Evolutionary conservation across 352 stramenopile genomes (phyloP).

Genomic region (Globisporangium rhizosaccharum): DNA sequence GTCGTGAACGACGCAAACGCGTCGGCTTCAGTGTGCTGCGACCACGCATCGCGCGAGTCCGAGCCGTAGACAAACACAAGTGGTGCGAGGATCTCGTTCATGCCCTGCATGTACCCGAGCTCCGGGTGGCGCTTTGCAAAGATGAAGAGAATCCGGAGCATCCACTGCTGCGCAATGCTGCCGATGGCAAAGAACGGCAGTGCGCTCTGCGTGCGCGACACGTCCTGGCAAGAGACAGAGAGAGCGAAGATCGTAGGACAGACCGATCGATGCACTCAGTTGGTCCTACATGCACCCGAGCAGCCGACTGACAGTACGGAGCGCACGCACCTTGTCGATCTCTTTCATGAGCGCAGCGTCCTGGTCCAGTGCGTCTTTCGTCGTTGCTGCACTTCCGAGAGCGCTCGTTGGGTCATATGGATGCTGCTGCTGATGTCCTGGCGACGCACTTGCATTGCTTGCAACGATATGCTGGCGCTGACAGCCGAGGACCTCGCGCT

Average conservation of each 20-base stretch:
- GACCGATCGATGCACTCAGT: no score
- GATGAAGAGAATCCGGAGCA: constrained; percentile 68
- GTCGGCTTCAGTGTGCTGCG: constrained; percentile 40
- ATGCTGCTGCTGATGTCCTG: background rate
- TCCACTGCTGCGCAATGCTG: constrained; percentile 52
- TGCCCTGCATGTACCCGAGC: constrained; percentile 92
- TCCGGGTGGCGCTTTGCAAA: constrained; percentile 74
- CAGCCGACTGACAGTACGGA: background rate
- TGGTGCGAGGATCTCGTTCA: constrained; percentile 93
- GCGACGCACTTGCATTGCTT: background rate
- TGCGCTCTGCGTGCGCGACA: constrained; percentile 51
- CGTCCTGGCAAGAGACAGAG: constrained; percentile 27
- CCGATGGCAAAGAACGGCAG: constrained; percentile 42
- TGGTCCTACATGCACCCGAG: background rate
- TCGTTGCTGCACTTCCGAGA: constrained; percentile 1
- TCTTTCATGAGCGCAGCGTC: constrained; percentile 48
- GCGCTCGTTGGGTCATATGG: background rate
- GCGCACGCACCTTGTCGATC: constrained; percentile 49
- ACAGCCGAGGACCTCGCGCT: constrained; percentile 29
- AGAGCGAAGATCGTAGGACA: background rate
- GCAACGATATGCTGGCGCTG: background rate
- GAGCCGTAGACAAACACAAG: constrained; percentile 74
- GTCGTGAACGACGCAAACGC: constrained; percentile 45
- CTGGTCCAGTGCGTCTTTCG: constrained; percentile 1
- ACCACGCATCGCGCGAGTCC: constrained; percentile 30